Evolutionary conservation across 495 filamentous ascomycete genomes (phyloP), one percentile per base, ranked within the genome.

Genomic region (Neurospora tetraspora): DNA sequence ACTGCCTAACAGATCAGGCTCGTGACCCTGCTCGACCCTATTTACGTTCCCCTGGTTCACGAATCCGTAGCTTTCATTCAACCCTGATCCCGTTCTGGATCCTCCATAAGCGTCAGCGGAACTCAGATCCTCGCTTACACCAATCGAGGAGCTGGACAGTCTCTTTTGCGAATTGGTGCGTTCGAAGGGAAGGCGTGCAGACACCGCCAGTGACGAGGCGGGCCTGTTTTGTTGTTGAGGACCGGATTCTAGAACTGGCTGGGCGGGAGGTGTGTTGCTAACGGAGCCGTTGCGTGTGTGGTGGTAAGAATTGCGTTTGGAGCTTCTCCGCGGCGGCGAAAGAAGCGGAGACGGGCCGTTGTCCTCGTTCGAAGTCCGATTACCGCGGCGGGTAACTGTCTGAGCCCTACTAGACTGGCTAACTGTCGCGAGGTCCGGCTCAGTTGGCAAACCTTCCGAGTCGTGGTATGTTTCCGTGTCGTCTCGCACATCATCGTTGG

Each of bases 11-110:
- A 84, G 78, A 65, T 85, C 80, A 45, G 77, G 72, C 37, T 85
- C 81, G 23, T 76, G 85, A 1, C 27, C 53, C 53, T 34, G 53
- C 59, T 89, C 86, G n/a, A 89, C 84, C 39, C 83, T 82, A 74
- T 81, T 88, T 39, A 88, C 85, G 73, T 85, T 89, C 72, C 92
- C 89, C 38, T 93, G 90, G 42, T 91, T 84, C n/a, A 95, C 93
- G 75, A 89, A 90, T 1, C 93, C 92, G 76, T 90, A 85, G 76
- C 86, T 92, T 4, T 65, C 53, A 27, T 65, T 65, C 53, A 65
- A 34, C 53, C 53, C 53, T 18, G 53, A 65, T 65, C 53, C 53
- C 12, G 53, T 65, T 27, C 53, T 71, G 9, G 77, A 74, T 71
- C 81, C 70, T 71, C 53, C 42, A 76, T 39, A 65, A 11, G 53